These are phyloP conservation scores for Acanthamoeba divionensis DNA, from an alignment of 208 protist genomes.

Conservation along the genomic window DNA sequence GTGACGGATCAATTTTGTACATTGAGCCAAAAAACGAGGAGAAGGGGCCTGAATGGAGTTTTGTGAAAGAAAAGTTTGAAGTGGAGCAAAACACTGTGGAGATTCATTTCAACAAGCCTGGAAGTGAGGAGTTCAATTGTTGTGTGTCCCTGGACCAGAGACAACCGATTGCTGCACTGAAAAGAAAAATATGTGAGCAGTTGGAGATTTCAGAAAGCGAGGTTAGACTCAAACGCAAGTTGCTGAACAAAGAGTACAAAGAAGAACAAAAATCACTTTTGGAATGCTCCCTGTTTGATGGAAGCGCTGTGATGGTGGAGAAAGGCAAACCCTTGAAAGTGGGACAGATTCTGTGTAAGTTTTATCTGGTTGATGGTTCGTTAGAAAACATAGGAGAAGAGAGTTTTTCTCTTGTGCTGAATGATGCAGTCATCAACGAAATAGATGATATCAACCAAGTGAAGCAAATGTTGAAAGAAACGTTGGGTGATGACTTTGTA, in stretches of 20 bases:
- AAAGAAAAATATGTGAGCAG: not conserved
- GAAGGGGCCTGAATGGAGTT: not conserved
- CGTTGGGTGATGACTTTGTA: not conserved
- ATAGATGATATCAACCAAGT: too few relatives aligned
- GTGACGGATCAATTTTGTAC: constrained; percentile 7
- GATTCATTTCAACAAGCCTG: constrained; percentile 36
- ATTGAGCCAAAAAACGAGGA: not conserved
- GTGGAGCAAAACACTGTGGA: constrained; percentile 35
- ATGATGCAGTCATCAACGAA: too few relatives aligned
- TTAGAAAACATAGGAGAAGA: too few relatives aligned
- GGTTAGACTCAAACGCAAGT: constrained; percentile 13
- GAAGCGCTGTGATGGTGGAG: constrained; percentile 18
- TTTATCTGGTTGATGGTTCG: not conserved
- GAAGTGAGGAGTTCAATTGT: not conserved
- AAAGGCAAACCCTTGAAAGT: not conserved
- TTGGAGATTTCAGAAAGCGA: not conserved
- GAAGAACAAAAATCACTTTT: not conserved
- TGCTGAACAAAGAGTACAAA: constrained; percentile 41
- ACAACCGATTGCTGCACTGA: constrained; percentile 6
- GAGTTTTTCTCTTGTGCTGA: too few relatives aligned
- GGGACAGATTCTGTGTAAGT: not conserved
- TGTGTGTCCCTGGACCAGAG: constrained; percentile 18
- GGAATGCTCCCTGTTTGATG: constrained; percentile 10
- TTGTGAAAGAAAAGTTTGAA: constrained; percentile 41
- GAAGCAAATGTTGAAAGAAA: too few relatives aligned